Conservation (phyloP, 2,329 filamentous ascomycete genomes). For the Coleophoma cylindrospora region DNA sequence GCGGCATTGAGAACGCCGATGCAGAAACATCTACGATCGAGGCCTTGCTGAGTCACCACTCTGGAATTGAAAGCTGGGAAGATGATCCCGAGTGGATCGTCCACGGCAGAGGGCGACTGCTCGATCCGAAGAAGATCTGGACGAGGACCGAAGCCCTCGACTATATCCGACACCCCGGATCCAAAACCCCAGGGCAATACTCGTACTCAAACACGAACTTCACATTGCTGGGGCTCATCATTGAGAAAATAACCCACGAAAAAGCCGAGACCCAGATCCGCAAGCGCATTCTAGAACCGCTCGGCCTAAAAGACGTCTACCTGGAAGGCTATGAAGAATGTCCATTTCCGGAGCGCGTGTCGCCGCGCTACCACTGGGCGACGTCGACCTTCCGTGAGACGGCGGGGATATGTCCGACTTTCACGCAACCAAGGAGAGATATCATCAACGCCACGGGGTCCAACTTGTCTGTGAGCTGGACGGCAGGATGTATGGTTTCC, state of each 20-base stretch:
- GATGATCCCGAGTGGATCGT: constrained; percentile 9
- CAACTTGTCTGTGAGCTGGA: constrained; percentile 10
- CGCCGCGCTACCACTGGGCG: constrained; percentile 10
- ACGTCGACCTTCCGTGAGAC: constrained; percentile 4
- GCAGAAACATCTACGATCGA: constrained; percentile 4
- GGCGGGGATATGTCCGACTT: constrained; percentile 7
- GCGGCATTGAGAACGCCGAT: constrained; percentile 5
- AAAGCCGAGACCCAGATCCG: constrained; percentile 8
- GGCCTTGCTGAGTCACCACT: constrained; percentile 5
- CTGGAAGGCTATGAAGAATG: constrained; percentile 3
- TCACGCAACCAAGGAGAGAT: background rate
- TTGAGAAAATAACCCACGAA: constrained; percentile 6
- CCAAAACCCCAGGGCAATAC: background rate
- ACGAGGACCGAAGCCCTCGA: constrained; percentile 6
- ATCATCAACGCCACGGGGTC: constrained; percentile 8
- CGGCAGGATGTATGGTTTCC: constrained; percentile 8
- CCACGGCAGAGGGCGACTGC: constrained; percentile 5
- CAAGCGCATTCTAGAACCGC: constrained; percentile 3
- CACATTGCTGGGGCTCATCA: constrained; percentile 8
- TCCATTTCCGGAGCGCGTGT: background rate
- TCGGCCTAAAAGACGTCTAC: constrained; percentile 4
- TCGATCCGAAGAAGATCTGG: constrained; percentile 8
- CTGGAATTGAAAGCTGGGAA: constrained; percentile 12
- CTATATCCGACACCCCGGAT: constrained; percentile 4
- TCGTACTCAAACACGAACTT: constrained; percentile 7